Base-by-base conservation (phyloP, 192 early-diverging fungal genomes). In the Backusella liffmaniae region DNA sequence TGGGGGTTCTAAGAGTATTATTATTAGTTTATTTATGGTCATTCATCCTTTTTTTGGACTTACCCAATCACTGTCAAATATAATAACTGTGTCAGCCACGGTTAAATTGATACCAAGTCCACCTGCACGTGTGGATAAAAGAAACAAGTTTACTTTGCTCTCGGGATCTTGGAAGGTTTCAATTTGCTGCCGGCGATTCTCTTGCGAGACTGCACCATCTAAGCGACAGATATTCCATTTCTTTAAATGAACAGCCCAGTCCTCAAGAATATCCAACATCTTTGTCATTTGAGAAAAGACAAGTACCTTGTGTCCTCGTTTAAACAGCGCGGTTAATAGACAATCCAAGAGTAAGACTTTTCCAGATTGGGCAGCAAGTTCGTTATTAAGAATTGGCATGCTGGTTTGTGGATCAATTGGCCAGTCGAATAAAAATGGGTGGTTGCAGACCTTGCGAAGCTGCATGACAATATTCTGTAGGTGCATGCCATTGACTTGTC, bases 101-200 rank as follows among this genome's bases (percentile, higher is more conserved):
- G 98, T 97, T 75, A 99, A 81, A 73, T 99, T 99, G 81, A 99
- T 99, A 66, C 98, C 98, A 30, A 99, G 83, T 13, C 98, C 98
- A 71, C 98, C 98, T 13, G 97, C 94, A 72, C 98, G 91, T 9
- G 98, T 99, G 6, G 96, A 96, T 18, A 99, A 79, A 66, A 99
- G 84, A 76, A 99, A 99, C 37, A 99, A 84, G 70, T 91, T 86
- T 65, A 86, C 84, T 53, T 80, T 76, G 76, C 73, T 72, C 12
- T 80, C 42, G 68, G 89, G 82, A 74, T 85, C 73, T 80, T 95
- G 95, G 78, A 88, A 96, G 30, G 91, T 91, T 70, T 92, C 91
- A 76, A 96, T 96, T 70, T 90, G 89, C 21, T 86, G 75, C 34
- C 94, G 88, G 4, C 98, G 89, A 9, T 94, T 92, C 23, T 95